Evolutionary conservation across 1,139 yeast species (phyloP).

Genomic region (Protomyces inundatus): DNA sequence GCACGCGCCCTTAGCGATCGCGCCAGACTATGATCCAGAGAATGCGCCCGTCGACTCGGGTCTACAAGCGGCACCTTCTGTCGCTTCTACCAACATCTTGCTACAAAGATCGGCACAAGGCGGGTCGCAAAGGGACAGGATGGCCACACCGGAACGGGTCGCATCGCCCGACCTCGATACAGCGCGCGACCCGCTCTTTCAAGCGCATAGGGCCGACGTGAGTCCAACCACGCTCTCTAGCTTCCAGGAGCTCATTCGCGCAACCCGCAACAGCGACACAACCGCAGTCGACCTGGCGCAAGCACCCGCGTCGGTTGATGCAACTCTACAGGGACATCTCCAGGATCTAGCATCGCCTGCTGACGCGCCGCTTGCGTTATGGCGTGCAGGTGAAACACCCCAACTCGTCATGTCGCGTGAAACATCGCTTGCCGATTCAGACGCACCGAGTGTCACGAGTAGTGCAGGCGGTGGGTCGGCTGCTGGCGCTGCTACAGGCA

Average conservation of each 20-base stretch:
- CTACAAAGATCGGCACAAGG: neutral
- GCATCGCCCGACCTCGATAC: neutral
- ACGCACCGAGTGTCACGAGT: neutral
- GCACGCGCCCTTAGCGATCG: too few species aligned
- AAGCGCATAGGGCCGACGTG: neutral
- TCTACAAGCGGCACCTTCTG: too few species aligned
- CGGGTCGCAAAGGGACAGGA: neutral
- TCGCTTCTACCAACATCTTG: too few species aligned
- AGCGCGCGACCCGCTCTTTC: constrained; percentile 3
- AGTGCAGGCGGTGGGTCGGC: neutral
- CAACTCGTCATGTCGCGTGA: neutral
- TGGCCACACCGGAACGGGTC: too few species aligned
- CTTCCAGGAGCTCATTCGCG: constrained; percentile 6
- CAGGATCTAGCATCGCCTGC: neutral
- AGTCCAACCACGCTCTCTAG: neutral
- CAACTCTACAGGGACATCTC: neutral
- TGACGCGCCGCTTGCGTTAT: neutral
- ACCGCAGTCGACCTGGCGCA: neutral
- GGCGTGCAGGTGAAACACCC: neutral
- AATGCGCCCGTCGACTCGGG: too few species aligned
- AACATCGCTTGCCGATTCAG: neutral
- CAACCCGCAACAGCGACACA: neutral
- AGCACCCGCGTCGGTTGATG: neutral
- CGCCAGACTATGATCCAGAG: too few species aligned
- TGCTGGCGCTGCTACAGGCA: neutral